Evolutionary conservation across 805 yeast species (phyloP), one percentile per base, ranked within the genome.

Genomic region (Wickerhamiella azymoides): DNA sequence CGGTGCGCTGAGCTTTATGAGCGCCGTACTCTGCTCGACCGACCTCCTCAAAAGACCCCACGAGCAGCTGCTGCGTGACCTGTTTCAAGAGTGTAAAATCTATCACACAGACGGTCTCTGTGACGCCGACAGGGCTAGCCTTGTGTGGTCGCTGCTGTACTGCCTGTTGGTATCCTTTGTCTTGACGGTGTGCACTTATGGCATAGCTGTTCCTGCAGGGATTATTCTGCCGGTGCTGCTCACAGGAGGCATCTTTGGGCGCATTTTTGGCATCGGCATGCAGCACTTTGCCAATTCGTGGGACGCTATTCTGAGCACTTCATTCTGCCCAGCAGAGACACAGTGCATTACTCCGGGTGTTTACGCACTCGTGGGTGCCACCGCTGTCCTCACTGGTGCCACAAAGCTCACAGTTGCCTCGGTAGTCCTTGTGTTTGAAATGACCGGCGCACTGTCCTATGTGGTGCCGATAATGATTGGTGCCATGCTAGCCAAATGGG

Each of bases 161-260:
- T 67, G 73, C 14, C 58, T 67, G 0, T 36, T 71, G 0, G 69
- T 72, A 44, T 85, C 82, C 1, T 69, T 77, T 43, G 46, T 78
- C 0, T 63, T 82, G n/a, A 66, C 84, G 0, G 71, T 84, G 0
- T 78, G 79, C 52, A 69, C 89, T 0, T 81, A 75, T 60, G 86
- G 93, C 1, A 67, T 78, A 1, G 67, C 71, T 24, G 65, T 85
- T 11, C 98, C 98, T 0, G 94, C 96, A n/a, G 98, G 98, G 13
- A 84, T 89, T 5, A 81, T 92, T 63, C 94, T 92, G 45, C 98
- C 98, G 2, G 83, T 95, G 1, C 84, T 92, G 94, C 88, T 95
- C 0, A 82, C 86, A 1, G 98, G 98, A 18, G 96, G 97, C 0
- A 76, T 94, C 0, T 82, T 84, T 62, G 98, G 98, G 7, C 71